A percentile compares a stretch with the other conserved stretches of the same genome.
Evolutionary conservation across 768 basidiomycete species (phyloP).

Genomic region (Trametes coccinea): DNA sequence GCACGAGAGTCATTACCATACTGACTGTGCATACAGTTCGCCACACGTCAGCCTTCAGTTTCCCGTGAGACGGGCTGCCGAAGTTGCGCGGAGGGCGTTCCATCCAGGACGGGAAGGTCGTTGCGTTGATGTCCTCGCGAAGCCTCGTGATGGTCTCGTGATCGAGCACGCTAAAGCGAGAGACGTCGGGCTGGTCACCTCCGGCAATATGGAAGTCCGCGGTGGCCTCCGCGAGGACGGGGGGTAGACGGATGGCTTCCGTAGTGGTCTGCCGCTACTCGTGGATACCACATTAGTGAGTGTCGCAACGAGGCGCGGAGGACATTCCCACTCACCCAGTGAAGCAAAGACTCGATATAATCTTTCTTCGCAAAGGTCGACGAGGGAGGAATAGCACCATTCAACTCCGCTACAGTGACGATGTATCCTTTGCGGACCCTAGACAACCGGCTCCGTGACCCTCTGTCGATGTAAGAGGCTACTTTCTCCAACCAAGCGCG

Average conservation of each 20-base stretch:
- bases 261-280: no score
- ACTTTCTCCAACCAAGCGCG: not conserved
- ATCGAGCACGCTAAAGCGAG: not conserved
- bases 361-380: not conserved
- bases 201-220: not conserved
- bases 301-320: no score
- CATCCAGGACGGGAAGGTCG: constrained; percentile 35
- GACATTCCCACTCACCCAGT: not conserved
- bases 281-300: no score
- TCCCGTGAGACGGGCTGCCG: constrained; percentile 34
- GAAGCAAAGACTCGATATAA: not conserved
- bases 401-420: not conserved
- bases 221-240: no score
- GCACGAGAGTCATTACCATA: constrained; percentile 36
- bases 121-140: not conserved
- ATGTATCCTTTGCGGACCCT: not conserved
- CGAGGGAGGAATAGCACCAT: not conserved
- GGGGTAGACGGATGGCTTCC: no score
- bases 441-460: not conserved
- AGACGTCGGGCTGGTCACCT: not conserved
- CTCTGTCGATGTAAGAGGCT: not conserved
- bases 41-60: constrained; percentile 41
- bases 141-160: not conserved
- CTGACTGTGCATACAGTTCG: constrained; percentile 35
- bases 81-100: constrained; percentile 33